Percentiles rank a stretch among this genome's conserved stretches.
phyloP scores from a whole-genome alignment of 2,329 filamentous ascomycete genomes.

The Pyrenophora teres region DNA sequence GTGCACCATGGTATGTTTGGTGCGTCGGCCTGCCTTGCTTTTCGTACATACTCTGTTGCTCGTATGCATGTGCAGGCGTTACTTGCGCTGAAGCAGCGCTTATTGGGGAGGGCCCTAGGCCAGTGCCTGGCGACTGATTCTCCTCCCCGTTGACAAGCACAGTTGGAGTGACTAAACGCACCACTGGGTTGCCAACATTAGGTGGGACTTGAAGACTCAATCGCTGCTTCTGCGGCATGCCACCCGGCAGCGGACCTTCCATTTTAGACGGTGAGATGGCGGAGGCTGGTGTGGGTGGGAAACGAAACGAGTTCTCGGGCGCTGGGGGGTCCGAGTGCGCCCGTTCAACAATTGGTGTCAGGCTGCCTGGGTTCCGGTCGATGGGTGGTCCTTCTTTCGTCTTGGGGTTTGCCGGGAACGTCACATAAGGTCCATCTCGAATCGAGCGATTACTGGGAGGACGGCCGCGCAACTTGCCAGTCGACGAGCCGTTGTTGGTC shows the following conservation, averaged over 20 bases:
- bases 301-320: slow-evolving; percentile 43
- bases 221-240: slow-evolving; percentile 50
- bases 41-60: slow-evolving; percentile 18
- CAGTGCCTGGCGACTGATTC: slow-evolving; percentile 31
- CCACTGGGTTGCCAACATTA: slow-evolving; percentile 60
- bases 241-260: slow-evolving; percentile 28
- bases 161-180: slow-evolving; percentile 65
- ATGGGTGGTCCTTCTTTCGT: slow-evolving; percentile 55
- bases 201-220: slow-evolving; percentile 68
- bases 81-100: slow-evolving; percentile 25
- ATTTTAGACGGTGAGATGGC: slow-evolving; percentile 38
- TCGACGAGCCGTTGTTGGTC: slow-evolving; percentile 63
- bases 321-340: slow-evolving; percentile 48
- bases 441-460: slow-evolving; percentile 75
- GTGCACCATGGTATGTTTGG: slow-evolving; percentile 27
- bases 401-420: slow-evolving; percentile 66
- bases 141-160: slow-evolving; percentile 59
- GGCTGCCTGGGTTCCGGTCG: slow-evolving; percentile 49
- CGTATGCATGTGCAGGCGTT: slow-evolving; percentile 26
- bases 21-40: slow-evolving; percentile 27
- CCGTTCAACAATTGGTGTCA: slow-evolving; percentile 53
- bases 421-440: slow-evolving; percentile 69
- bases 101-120: slow-evolving; percentile 30
- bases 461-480: slow-evolving; percentile 75
- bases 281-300: slow-evolving; percentile 48